Percentiles rank a stretch among this genome's conserved stretches.
Evolutionary conservation across 177 flowering plant genomes (phyloP).

Genomic region (Vitis hybrid): DNA sequence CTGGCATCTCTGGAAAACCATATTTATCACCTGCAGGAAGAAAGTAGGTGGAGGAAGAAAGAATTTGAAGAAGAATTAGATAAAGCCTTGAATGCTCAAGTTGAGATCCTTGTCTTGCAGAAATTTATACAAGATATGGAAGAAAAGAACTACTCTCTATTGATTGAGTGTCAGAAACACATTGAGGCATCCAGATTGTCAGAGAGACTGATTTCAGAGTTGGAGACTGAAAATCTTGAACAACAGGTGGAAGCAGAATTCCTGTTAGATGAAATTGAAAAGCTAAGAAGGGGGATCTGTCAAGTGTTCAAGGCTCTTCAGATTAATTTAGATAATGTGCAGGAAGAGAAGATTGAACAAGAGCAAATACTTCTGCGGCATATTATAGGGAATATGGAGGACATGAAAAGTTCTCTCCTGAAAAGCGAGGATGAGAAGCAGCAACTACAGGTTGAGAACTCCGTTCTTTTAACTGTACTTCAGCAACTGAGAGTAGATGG

Average conservation of each 20-base stretch:
- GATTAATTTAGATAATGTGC: slow-evolving; percentile 21
- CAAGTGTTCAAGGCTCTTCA: slow-evolving; percentile 53
- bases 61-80: slow-evolving; percentile 78
- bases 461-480: slow-evolving; percentile 55
- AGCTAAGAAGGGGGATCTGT: slow-evolving; percentile 47
- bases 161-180: slow-evolving; percentile 65
- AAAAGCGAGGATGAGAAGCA: slow-evolving; percentile 60
- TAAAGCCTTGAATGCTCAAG: slow-evolving; percentile 62
- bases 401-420: slow-evolving; percentile 35
- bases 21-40: slow-evolving; percentile 57
- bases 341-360: slow-evolving; percentile 25
- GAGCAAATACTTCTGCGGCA: slow-evolving; percentile 38
- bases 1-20: slow-evolving; percentile 48
- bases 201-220: slow-evolving; percentile 55
- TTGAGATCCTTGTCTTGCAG: slow-evolving; percentile 77
- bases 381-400: slow-evolving; percentile 40
- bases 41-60: slow-evolving; percentile 44
- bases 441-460: slow-evolving; percentile 63
- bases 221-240: slow-evolving; percentile 69
- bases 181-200: slow-evolving; percentile 56
- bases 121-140: slow-evolving; percentile 70
- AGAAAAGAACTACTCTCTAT: slow-evolving; percentile 53
- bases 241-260: slow-evolving; percentile 66
- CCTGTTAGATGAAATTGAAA: slow-evolving; percentile 54
- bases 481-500: slow-evolving; percentile 45